Conservation (phyloP, 2,329 filamentous ascomycete species). For the Zymoseptoria crescenta region DNA sequence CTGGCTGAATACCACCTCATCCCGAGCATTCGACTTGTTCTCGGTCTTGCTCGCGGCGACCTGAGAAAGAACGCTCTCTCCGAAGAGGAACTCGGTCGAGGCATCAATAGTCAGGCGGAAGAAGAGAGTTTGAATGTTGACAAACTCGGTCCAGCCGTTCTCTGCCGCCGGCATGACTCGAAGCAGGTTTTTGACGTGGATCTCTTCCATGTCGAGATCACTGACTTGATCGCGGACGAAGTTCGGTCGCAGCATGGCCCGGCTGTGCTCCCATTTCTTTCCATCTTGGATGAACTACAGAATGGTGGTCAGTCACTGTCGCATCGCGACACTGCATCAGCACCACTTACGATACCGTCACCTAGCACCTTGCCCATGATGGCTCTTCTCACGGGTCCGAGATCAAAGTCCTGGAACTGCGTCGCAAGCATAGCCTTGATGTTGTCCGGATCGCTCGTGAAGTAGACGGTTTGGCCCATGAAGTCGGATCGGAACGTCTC, state of each 20-base stretch:
- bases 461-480: slow-evolving; percentile 21
- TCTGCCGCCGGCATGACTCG: slow-evolving; percentile 22
- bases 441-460: slow-evolving; percentile 30
- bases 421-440: slow-evolving; percentile 30
- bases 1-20: slow-evolving; percentile 34
- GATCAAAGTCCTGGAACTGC: slow-evolving; percentile 26
- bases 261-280: slow-evolving; percentile 30
- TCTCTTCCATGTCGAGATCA: slow-evolving; percentile 31
- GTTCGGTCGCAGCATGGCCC: slow-evolving; percentile 32
- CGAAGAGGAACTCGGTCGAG: slow-evolving; percentile 41
- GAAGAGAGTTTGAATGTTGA: slow-evolving; percentile 35
- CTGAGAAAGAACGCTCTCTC: slow-evolving; percentile 34
- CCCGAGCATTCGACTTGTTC: slow-evolving; percentile 16
- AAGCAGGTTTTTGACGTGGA: slow-evolving; percentile 30
- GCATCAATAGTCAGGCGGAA: slow-evolving; percentile 44
- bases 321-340: not conserved
- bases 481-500: slow-evolving; percentile 21
- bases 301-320: slow-evolving; percentile 1
- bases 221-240: slow-evolving; percentile 33
- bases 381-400: slow-evolving; percentile 21
- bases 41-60: slow-evolving; percentile 26
- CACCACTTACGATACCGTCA: slow-evolving; percentile 22
- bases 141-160: slow-evolving; percentile 27
- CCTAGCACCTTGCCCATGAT: slow-evolving; percentile 27
- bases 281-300: slow-evolving; percentile 28